Percentiles rank a stretch among this genome's conserved stretches.
phyloP scores from a whole-genome alignment of 805 yeast genomes.

The Yamadazyma phyllophila region DNA sequence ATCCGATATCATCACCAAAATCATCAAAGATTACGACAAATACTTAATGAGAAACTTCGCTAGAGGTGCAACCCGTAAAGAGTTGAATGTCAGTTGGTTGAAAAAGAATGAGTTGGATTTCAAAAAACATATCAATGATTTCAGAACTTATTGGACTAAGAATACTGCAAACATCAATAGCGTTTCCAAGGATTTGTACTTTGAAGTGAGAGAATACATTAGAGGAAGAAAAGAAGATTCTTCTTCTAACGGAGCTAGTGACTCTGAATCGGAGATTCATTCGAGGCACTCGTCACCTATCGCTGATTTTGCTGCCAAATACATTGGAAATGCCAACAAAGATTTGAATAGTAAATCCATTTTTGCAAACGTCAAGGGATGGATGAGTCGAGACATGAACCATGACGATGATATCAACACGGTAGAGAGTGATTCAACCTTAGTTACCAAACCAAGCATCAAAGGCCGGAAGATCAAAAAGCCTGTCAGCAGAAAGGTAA shows the following conservation, averaged over 20 bases:
- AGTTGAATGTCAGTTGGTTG: constrained; percentile 94
- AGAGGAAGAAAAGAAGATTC: constrained; percentile 42
- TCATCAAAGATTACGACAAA: constrained; percentile 93
- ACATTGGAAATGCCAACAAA: constrained; percentile 53
- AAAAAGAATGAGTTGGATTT: constrained; percentile 95
- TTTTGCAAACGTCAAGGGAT: constrained; percentile 40
- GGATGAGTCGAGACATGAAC: constrained; percentile 38
- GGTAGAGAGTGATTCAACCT: constrained; percentile 15
- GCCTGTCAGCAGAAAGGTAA: constrained; percentile 15
- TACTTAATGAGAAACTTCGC: constrained; percentile 96
- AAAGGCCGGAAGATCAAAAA: constrained; percentile 13
- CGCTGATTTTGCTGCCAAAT: constrained; percentile 63
- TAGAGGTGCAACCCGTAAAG: constrained; percentile 95
- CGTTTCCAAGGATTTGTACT: constrained; percentile 78
- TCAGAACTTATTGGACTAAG: constrained; percentile 80
- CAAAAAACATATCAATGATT: constrained; percentile 84
- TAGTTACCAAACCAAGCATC: constrained; percentile 11
- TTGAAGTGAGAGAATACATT: constrained; percentile 77
- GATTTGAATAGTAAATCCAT: constrained; percentile 36
- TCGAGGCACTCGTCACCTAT: constrained; percentile 49
- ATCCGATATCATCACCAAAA: constrained; percentile 91
- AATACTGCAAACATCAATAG: constrained; percentile 66
- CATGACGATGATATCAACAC: constrained; percentile 27
- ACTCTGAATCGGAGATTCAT: constrained; percentile 27
- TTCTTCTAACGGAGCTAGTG: constrained; percentile 18